phyloP scores from a whole-genome alignment of 345 rosid species.

The Rhizophora mangle region DNA sequence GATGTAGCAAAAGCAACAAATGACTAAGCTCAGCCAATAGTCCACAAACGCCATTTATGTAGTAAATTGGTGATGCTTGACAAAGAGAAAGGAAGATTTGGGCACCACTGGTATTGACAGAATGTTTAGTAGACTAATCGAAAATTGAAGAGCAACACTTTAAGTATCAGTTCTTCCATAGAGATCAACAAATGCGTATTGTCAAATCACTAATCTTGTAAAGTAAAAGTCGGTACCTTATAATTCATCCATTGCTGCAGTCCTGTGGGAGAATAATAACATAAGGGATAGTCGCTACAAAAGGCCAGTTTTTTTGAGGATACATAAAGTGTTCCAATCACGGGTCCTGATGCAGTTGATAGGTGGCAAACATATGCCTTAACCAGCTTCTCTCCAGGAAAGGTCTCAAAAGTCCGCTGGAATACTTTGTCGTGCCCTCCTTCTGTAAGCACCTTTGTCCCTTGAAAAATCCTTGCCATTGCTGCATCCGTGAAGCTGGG shows the following conservation, averaged over 20 bases:
- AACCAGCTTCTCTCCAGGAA: slow-evolving; percentile 58
- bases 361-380: slow-evolving; percentile 70
- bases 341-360: slow-evolving; percentile 72
- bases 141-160: too few relatives aligned
- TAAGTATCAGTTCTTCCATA: not conserved
- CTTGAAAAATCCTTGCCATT: slow-evolving; percentile 74
- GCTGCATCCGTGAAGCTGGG: slow-evolving; percentile 75
- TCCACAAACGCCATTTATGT: too few relatives aligned
- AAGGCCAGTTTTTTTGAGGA: slow-evolving; percentile 59
- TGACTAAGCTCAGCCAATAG: too few relatives aligned
- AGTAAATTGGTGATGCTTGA: too few relatives aligned
- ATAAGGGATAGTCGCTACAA: slow-evolving; percentile 64
- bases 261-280: slow-evolving; percentile 41
- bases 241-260: slow-evolving; percentile 55
- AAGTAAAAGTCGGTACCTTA: slow-evolving; percentile 46
- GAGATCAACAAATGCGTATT: not conserved
- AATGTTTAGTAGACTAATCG: too few relatives aligned
- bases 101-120: too few relatives aligned
- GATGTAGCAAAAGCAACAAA: too few relatives aligned
- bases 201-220: not conserved
- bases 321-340: slow-evolving; percentile 66
- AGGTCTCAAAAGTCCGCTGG: slow-evolving; percentile 51
- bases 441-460: slow-evolving; percentile 65
- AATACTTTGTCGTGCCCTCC: slow-evolving; percentile 77
- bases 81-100: too few relatives aligned